phyloP scores from a whole-genome alignment of 2,329 filamentous ascomycete species.

The Tolypocladium tundrense region DNA sequence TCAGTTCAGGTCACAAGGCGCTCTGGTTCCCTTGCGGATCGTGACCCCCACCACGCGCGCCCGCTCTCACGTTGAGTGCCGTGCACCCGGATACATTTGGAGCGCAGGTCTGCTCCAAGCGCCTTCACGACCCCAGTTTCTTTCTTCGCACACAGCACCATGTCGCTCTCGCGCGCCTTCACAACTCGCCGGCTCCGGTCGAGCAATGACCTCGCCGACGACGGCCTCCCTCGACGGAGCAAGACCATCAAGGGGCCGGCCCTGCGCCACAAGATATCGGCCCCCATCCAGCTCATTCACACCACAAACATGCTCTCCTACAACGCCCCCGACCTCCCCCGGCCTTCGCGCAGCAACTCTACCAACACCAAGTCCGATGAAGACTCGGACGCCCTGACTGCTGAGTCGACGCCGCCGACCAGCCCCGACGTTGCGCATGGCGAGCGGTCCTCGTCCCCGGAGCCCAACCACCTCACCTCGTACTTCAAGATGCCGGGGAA shows the following conservation, averaged over 20 bases:
- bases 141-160: conserved; percentile 12
- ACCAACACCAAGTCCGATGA: conserved; percentile 52
- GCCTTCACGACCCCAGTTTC: neutral
- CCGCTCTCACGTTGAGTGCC: neutral
- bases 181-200: conserved; percentile 55
- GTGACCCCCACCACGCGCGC: neutral
- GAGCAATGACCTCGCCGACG: conserved; percentile 33
- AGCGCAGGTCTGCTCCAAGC: neutral
- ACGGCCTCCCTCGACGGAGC: conserved; percentile 34
- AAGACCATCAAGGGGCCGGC: conserved; percentile 37
- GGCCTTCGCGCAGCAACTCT: conserved; percentile 37
- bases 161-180: conserved; percentile 60
- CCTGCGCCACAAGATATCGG: conserved; percentile 68
- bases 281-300: conserved; percentile 75
- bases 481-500: conserved; percentile 50
- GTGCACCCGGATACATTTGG: neutral
- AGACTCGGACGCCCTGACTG: conserved; percentile 57
- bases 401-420: conserved; percentile 51
- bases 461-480: conserved; percentile 57
- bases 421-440: conserved; percentile 55
- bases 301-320: conserved; percentile 96
- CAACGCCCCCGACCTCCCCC: conserved; percentile 75
- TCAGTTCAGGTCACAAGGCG: neutral
- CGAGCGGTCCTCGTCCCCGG: conserved; percentile 43
- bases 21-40: neutral